Base-by-base conservation (phyloP, 495 filamentous ascomycete genomes). In the Annulohypoxylon maeteangense region DNA sequence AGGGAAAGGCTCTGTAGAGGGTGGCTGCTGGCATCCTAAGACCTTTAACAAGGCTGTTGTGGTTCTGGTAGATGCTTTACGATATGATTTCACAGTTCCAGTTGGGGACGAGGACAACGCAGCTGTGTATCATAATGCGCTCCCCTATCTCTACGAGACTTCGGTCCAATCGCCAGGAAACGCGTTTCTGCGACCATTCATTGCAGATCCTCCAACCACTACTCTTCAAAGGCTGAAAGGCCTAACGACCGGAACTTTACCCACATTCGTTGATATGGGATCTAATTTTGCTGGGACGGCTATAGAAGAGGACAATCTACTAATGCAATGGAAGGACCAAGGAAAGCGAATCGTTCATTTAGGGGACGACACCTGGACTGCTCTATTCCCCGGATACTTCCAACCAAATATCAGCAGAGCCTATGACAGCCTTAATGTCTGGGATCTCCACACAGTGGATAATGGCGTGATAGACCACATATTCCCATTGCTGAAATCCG, bases 391-490 rank as follows among this genome's bases (percentile, higher is more conserved):
- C 0, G 23, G 12, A 7, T 92, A 96, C 78, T 98, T 99, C 74
- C 90, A 97, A 75, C 82, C 87, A 2, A 90, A 93, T 44, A 86
- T 98, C 56, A 95, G 93, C 63, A 85, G 84, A 65, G 87, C 95
- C 1, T 98, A 96, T 77, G 94, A 98, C 78, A 98, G 95, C 44
- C 94, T 99, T 79, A 98, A 98, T 75, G 95, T 98, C 4, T 98
- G 94, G 93, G 95, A 99, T 78, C 78, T 99, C 75, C 94, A 98
- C 74, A 98, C 96, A 0, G 91, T 99, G 14, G 95, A 99, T 74
- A 96, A 97, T 72, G 95, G 95, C 1, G 95, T 99, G n/a, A 92
- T 87, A 11, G 90, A 97, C 74, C 90, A 98, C 76, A 88, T 99
- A 29, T 91, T 98, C 61, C 96, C 95, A 3, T 82, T 97, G 6